Evolutionary conservation across 805 yeast genomes (phyloP).

Genomic region (Maudiozyma barnettii): DNA sequence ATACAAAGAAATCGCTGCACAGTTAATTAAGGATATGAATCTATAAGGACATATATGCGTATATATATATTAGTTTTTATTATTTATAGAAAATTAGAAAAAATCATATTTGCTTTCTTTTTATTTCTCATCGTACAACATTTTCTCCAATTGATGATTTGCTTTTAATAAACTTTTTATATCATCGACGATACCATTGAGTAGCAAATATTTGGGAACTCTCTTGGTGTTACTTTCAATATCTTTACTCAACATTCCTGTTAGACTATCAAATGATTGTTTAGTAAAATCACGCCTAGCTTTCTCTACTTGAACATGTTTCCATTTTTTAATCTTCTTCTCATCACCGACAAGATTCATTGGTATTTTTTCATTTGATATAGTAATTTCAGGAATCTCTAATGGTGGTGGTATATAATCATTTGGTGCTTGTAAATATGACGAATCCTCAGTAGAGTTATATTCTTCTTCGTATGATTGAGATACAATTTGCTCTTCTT

Average conservation of each 20-base stretch:
- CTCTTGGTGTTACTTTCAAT: conserved; percentile 15
- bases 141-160: conserved; percentile 19
- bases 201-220: conserved; percentile 26
- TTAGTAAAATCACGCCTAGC: conserved; percentile 25
- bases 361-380: conserved; percentile 19
- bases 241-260: conserved; percentile 12
- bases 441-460: neutral
- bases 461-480: too few relatives aligned
- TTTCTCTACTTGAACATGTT: conserved; percentile 27
- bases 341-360: conserved; percentile 12
- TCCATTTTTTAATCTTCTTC: conserved; percentile 23
- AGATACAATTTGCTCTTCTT: too few relatives aligned
- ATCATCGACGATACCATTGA: conserved; percentile 25
- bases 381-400: conserved; percentile 20
- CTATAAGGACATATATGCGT: neutral
- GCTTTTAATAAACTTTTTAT: conserved; percentile 20
- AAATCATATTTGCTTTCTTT: neutral
- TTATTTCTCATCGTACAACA: conserved; percentile 3
- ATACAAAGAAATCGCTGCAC: conserved; percentile 83
- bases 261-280: conserved; percentile 21
- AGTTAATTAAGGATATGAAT: conserved; percentile 42
- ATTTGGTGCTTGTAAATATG: neutral
- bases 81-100: neutral
- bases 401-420: conserved; percentile 11
- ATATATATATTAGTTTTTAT: neutral